phyloP scores from a whole-genome alignment of 495 filamentous ascomycete genomes.

The Aspergillus mulundensis region DNA sequence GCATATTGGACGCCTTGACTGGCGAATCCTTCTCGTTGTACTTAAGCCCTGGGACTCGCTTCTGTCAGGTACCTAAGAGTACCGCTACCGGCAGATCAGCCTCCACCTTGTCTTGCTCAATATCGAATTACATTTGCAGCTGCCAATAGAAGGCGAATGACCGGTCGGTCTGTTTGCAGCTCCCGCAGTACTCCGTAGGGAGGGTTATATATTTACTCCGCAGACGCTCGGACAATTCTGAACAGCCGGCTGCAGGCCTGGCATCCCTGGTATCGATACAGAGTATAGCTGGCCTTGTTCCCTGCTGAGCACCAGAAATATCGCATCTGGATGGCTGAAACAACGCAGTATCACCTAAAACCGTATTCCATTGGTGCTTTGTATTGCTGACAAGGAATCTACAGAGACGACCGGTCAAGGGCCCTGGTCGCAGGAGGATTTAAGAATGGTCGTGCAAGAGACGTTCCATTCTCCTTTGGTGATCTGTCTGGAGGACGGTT shows the following conservation, averaged over 20 bases:
- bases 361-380: background rate
- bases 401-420: background rate
- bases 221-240: background rate
- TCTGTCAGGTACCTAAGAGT: background rate
- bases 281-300: background rate
- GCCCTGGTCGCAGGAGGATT: background rate
- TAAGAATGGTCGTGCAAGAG: background rate
- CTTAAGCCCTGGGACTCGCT: background rate
- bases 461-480: background rate
- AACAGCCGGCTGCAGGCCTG: background rate
- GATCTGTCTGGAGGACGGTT: background rate
- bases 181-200: too few relatives aligned
- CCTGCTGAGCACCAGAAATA: background rate
- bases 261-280: background rate
- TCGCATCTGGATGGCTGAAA: background rate
- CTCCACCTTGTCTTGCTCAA: background rate
- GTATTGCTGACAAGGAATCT: background rate
- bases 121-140: background rate
- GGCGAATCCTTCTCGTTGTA: background rate
- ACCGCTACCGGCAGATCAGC: conserved; percentile 1
- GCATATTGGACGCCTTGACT: background rate
- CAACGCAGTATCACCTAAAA: background rate
- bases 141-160: background rate
- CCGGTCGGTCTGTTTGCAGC: background rate
- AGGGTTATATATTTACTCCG: background rate